These are phyloP conservation scores for Amylocystis lapponica DNA, from an alignment of 768 basidiomycete species.

Conservation along the genomic window DNA sequence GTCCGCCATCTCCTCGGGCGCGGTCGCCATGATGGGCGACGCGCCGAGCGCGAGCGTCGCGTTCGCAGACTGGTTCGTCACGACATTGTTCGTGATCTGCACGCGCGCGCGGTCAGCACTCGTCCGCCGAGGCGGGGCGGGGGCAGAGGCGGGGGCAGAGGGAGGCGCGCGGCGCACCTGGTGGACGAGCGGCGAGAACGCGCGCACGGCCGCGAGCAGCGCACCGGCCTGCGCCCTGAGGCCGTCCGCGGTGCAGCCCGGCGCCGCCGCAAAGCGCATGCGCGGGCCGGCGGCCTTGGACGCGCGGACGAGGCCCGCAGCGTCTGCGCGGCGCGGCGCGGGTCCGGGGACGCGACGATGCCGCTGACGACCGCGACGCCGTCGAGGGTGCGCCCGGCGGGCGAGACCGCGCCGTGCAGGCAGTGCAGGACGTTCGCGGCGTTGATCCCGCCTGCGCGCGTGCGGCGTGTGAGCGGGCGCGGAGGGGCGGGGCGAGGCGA, in stretches of 20 bases:
- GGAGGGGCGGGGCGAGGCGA: background rate
- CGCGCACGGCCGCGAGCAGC: constrained; percentile 48
- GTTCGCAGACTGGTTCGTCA: constrained; percentile 86
- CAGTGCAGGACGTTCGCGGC: constrained; percentile 69
- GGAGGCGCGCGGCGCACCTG: constrained; percentile 63
- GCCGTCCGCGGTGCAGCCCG: constrained; percentile 21
- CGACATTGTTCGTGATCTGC: constrained; percentile 88
- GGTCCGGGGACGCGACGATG: constrained; percentile 62
- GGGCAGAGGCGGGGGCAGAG: no score
- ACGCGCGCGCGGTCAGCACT: background rate
- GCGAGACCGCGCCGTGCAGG: constrained; percentile 63
- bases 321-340: constrained; percentile 42
- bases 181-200: constrained; percentile 68
- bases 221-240: constrained; percentile 40
- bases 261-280: constrained; percentile 15
- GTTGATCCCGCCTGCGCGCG: constrained; percentile 74
- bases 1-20: constrained; percentile 77
- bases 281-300: constrained; percentile 29
- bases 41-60: constrained; percentile 82
- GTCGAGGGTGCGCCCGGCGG: constrained; percentile 52
- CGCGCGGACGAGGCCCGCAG: constrained; percentile 38
- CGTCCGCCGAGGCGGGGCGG: no score
- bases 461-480: background rate
- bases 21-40: constrained; percentile 92
- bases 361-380: constrained; percentile 90